Evolutionary conservation across 345 rosid species (phyloP).

Genomic region (Gossypium stocksii): DNA sequence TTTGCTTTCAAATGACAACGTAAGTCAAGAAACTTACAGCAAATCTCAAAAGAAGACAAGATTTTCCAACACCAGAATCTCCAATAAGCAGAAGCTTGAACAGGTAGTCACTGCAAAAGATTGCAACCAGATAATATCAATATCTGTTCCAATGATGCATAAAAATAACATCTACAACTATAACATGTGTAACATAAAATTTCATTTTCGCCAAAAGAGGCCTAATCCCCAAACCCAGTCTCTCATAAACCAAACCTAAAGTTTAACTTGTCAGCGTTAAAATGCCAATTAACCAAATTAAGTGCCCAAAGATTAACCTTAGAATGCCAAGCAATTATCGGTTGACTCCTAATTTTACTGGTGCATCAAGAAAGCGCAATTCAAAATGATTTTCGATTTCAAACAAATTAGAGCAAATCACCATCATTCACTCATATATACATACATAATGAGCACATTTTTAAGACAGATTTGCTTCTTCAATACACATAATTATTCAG

Average conservation of each 20-base stretch:
- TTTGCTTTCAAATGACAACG: background rate
- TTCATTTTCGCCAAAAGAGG: background rate
- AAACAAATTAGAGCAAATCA: background rate
- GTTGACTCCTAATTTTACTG: background rate
- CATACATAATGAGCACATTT: background rate
- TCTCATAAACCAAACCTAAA: background rate
- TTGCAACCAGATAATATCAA: background rate
- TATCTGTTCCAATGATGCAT: background rate
- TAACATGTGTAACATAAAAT: background rate
- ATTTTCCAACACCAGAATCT: conserved; percentile 62
- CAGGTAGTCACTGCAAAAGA: conserved; percentile 47
- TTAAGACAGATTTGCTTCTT: background rate
- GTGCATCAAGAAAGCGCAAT: background rate
- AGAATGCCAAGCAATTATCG: background rate
- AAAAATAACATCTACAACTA: background rate
- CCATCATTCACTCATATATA: background rate
- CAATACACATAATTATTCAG: background rate
- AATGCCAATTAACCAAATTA: background rate
- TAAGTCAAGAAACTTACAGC: conserved; percentile 31
- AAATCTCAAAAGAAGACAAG: conserved; percentile 58
- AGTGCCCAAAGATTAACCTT: background rate
- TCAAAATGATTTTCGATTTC: background rate
- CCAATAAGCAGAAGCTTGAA: conserved; percentile 61
- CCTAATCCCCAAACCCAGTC: background rate
- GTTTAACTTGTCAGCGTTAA: background rate